Conservation (phyloP, 2,329 filamentous ascomycete species). For the Calonectria pteridis region DNA sequence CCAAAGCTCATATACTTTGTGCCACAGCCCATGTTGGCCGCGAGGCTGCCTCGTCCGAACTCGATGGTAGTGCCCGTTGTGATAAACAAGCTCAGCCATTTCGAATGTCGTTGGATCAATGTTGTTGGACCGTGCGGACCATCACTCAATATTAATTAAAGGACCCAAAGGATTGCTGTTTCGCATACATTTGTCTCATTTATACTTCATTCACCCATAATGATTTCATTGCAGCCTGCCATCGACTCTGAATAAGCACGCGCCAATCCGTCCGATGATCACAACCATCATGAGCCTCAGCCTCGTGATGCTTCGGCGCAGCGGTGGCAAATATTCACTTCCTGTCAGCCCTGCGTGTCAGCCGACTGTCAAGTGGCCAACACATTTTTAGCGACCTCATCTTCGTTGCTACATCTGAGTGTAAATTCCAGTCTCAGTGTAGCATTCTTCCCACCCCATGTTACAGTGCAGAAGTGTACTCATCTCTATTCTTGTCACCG, state of each 20-base stretch:
- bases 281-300: conserved; percentile 39
- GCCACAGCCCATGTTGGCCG: conserved; percentile 41
- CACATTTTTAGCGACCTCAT: background rate
- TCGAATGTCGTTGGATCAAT: conserved; percentile 12
- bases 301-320: conserved; percentile 25
- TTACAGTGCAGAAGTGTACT: background rate
- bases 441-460: background rate
- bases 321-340: conserved; percentile 34
- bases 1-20: conserved; percentile 53
- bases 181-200: background rate
- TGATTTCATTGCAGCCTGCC: conserved; percentile 1
- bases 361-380: background rate
- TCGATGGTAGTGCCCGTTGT: conserved; percentile 48
- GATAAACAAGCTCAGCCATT: conserved; percentile 47
- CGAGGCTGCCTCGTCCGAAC: conserved; percentile 29
- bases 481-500: background rate
- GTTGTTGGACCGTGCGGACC: background rate
- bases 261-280: conserved; percentile 23
- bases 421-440: background rate
- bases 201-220: background rate
- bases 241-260: background rate
- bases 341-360: background rate
- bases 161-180: background rate
- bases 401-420: background rate
- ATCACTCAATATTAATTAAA: conserved; percentile 7